A percentile compares a stretch with the other conserved stretches of the same genome.
These are phyloP conservation scores for Russula ochroleuca DNA, from an alignment of 768 basidiomycete genomes.

Conservation along the genomic window DNA sequence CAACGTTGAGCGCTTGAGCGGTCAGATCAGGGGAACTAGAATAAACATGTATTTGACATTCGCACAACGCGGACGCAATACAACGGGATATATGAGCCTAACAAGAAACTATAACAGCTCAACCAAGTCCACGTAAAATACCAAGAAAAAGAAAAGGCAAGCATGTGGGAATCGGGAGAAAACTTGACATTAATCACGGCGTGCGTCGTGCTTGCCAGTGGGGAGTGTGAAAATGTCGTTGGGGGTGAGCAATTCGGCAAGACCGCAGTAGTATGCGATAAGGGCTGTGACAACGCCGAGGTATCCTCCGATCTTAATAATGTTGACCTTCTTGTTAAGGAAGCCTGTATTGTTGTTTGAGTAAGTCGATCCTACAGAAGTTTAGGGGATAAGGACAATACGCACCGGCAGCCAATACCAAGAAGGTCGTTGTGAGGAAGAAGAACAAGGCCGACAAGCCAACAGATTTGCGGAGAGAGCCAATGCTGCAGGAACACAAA, in stretches of 20 bases:
- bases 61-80: background rate
- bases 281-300: slow-evolving; percentile 45
- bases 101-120: background rate
- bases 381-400: slow-evolving; percentile 18
- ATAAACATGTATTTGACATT: background rate
- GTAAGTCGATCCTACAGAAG: slow-evolving; percentile 6
- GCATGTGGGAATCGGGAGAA: background rate
- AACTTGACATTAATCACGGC: background rate
- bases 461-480: slow-evolving; percentile 47
- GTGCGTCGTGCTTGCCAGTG: slow-evolving; percentile 31
- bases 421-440: slow-evolving; percentile 53
- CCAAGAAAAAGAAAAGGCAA: background rate
- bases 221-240: slow-evolving; percentile 41
- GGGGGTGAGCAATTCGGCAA: slow-evolving; percentile 40
- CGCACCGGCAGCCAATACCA: slow-evolving; percentile 42
- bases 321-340: slow-evolving; percentile 1
- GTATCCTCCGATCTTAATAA: slow-evolving; percentile 39
- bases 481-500: slow-evolving; percentile 38
- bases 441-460: slow-evolving; percentile 48
- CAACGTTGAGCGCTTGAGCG: background rate
- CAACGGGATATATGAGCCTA: background rate
- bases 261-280: slow-evolving; percentile 47
- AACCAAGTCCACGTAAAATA: background rate
- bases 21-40: background rate
- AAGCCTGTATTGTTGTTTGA: slow-evolving; percentile 11